Base-by-base conservation (phyloP, 164 flowering plant genomes). In the Umbellularia californica region DNA sequence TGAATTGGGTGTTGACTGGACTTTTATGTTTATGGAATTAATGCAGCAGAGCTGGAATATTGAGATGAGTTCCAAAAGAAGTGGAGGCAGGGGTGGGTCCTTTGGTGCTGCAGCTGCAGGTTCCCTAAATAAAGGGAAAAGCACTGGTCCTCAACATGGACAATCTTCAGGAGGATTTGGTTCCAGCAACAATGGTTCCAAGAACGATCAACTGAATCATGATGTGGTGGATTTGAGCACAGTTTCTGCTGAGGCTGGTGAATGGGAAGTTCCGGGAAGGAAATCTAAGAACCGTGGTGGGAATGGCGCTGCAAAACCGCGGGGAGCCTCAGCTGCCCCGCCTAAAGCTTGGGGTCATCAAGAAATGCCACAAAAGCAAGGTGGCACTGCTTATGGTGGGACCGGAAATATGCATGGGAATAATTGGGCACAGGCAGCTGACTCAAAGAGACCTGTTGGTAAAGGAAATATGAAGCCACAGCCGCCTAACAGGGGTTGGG, bases 211-310 rank as follows among this genome's bases (percentile, higher is more conserved):
- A 58, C 55, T 85, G 74, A 70, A 72, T 47, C 77, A 65, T 13
- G 78, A 76, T 63, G 72, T 84, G 50, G 80, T 81, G 33, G 83
- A 79, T 35, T 30, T 81, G 24, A 80, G 65, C 71, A 33, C 89
- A 62, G 84, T 80, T 50, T 70, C 87, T 60, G 79, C 77, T 2
- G 76, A 85, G 15, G 90, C 85, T 82, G 90, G 88, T 51, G 84
- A 76, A 2, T 89, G 97, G 97, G 91, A 87, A 76, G 90, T 84
- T 15, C 74, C 67, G 50, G 69, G 79, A 1, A 90, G 65, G 75
- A 94, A 92, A 74, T 17, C 85, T n/a, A 90, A 84, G 73, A 89
- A 87, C 71, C 84, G 77, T 78, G 81, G 77, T 77, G 88, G 83
- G 75, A 82, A 71, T 76, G 79, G 76, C 79, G 80, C 81, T 70